Conservation (phyloP, 2,329 filamentous ascomycete species). For the Penicillium sp. region DNA sequence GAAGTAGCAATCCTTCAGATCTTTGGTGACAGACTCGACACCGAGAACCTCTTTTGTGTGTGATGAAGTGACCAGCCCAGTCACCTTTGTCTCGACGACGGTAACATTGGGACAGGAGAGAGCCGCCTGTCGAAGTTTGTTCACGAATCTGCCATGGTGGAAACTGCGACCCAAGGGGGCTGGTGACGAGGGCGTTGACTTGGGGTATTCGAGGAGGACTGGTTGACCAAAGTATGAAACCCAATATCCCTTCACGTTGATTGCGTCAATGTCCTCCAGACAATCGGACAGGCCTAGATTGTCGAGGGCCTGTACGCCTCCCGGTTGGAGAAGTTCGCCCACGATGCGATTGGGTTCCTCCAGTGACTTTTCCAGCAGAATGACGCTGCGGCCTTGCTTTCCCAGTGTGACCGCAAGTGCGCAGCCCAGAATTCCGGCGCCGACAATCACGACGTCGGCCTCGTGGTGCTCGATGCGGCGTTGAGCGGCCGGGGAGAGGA, state of each 20-base stretch:
- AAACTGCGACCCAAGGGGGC: conserved; percentile 76
- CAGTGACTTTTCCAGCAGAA: conserved; percentile 84
- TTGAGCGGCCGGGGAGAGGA: conserved; percentile 39
- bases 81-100: conserved; percentile 85
- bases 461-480: conserved; percentile 59
- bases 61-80: conserved; percentile 70
- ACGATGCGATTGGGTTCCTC: conserved; percentile 95
- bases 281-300: conserved; percentile 79
- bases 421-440: conserved; percentile 87
- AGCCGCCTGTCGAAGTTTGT: conserved; percentile 75
- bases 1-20: conserved; percentile 77
- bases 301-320: conserved; percentile 77
- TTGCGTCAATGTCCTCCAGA: conserved; percentile 83
- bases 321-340: conserved; percentile 91
- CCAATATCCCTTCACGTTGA: conserved; percentile 82
- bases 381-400: conserved; percentile 84
- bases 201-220: conserved; percentile 78
- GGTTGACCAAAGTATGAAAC: conserved; percentile 77
- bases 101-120: conserved; percentile 78
- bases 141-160: conserved; percentile 93
- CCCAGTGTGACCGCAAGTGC: conserved; percentile 81
- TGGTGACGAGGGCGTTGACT: conserved; percentile 50
- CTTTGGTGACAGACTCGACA: conserved; percentile 69
- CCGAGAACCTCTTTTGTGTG: conserved; percentile 74
- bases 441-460: conserved; percentile 85